Base-by-base conservation (phyloP, 352 stramenopile genomes). In the Globisporangium echinulatum region DNA sequence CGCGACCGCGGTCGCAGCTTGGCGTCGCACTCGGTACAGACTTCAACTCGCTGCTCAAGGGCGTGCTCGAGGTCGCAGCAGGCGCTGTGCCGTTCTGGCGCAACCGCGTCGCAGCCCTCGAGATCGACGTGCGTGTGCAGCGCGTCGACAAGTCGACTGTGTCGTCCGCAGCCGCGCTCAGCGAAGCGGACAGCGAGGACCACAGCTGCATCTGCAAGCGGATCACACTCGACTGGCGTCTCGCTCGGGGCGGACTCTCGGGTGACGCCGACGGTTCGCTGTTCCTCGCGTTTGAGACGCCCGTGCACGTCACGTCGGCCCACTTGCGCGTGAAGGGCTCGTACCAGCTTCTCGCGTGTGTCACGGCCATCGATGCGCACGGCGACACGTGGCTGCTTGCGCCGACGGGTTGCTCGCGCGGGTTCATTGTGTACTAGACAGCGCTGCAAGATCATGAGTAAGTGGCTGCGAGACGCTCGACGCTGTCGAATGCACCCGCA, bases 11-110 rank as follows among this genome's bases (percentile, higher is more conserved):
- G 4, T 81, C 75, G 5, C 75, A 83, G 56, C 66, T 85, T 42
- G 75, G 75, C 1, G 75, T 85, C 0, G 62, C 75, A 9, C 59
- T 79, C 4, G 75, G 75, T 2, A 81, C 75, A 0, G 75, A 82
- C 50, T 82, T 85, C 51, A 75, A 68, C 1, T 79, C 71, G 53
- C 58, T 78, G 7, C 58, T 85, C 36, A 77, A 82, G 42, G 71
- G 75, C 49, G 69, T 66, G 46, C 46, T 50, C 46, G 46, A 50
- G 46, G 46, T 50, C 7, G 7, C 15, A 36, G 15, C 15, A 25
- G 17, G 14, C 11, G 46, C 46, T n/a, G 15, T 14, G 67, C 61
- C 0, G 25, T 81, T 25, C 61, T 58, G 53, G 53, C 19, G 40
- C 33, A 13, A 46, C 15, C 53, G 37, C 43, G 61, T 62, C 40